Evolutionary conservation across 2,329 filamentous ascomycete genomes (phyloP).

Genomic region (Pseudocercospora fuligena): DNA sequence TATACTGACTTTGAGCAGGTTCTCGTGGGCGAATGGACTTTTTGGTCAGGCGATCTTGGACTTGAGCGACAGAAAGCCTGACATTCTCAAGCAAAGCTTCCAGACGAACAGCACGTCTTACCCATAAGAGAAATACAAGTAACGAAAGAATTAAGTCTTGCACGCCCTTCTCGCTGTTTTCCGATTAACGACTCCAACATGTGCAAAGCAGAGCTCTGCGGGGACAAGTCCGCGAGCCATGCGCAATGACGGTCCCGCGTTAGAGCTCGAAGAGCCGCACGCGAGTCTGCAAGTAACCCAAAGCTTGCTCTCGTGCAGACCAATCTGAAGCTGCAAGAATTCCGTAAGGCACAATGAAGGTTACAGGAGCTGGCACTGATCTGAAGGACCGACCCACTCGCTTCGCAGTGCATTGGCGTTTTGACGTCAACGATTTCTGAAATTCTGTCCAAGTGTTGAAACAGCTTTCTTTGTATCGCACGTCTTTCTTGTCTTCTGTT

Average conservation of each 20-base stretch:
- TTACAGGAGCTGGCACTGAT: background rate
- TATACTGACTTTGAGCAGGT: slow-evolving; percentile 39
- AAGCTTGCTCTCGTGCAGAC: background rate
- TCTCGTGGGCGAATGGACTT: slow-evolving; percentile 52
- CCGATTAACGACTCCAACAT: background rate
- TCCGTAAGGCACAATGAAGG: background rate
- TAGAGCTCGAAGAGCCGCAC: too few species aligned
- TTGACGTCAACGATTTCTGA: background rate
- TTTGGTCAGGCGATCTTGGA: slow-evolving; percentile 33
- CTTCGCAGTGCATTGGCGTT: background rate
- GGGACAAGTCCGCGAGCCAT: background rate
- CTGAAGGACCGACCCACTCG: background rate
- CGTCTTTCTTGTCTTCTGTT: background rate
- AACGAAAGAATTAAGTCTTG: background rate
- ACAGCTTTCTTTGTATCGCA: background rate
- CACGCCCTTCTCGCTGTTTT: background rate
- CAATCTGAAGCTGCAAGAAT: slow-evolving; percentile 6
- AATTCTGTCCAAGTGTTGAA: background rate
- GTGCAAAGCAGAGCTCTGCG: background rate
- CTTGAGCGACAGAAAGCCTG: slow-evolving; percentile 29
- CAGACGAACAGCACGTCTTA: slow-evolving; percentile 34
- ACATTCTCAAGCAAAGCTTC: slow-evolving; percentile 49
- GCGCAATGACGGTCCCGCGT: background rate
- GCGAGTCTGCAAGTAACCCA: background rate
- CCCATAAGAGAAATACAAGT: background rate